Evolutionary conservation across 169 alveolate genomes (phyloP).

Genomic region (Cryptosporidium meleagridis): DNA sequence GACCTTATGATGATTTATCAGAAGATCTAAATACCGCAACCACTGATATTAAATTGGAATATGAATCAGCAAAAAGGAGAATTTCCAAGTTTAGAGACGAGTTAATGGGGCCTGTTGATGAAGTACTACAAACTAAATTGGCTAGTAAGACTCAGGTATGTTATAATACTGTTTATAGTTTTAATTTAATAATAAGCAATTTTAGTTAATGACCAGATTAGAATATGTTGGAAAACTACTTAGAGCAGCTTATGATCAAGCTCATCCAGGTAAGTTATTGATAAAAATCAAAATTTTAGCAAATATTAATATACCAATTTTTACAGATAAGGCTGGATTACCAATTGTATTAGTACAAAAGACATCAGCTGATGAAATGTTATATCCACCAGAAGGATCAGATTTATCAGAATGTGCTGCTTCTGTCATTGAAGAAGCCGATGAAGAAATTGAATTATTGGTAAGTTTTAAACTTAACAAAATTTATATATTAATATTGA

Average conservation of each 20-base stretch:
- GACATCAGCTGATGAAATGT: conserved; percentile 59
- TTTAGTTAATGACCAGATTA: conserved; percentile 64
- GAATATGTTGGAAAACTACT: conserved; percentile 67
- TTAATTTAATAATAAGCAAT: neutral
- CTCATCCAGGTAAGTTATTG: conserved; percentile 73
- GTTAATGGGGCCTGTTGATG: conserved; percentile 70
- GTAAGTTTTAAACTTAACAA: conserved; percentile 36
- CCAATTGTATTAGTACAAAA: conserved; percentile 72
- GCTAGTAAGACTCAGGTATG: conserved; percentile 71
- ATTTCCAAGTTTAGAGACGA: conserved; percentile 68
- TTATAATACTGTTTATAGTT: neutral
- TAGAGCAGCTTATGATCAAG: conserved; percentile 74
- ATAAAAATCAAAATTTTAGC: neutral
- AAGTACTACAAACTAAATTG: conserved; percentile 26
- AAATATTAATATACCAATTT: neutral
- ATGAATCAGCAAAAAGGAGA: conserved; percentile 72
- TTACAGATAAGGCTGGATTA: conserved; percentile 57
- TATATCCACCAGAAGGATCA: conserved; percentile 65
- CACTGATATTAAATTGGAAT: conserved; percentile 56
- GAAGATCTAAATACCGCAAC: conserved; percentile 67
- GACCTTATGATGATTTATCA: conserved; percentile 70
- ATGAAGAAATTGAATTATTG: conserved; percentile 67
- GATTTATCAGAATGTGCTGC: conserved; percentile 68
- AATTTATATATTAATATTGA: neutral
- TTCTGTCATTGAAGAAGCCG: conserved; percentile 26